A percentile compares a stretch with the other conserved stretches of the same genome.
Evolutionary conservation across 257 asterid genomes (phyloP).

Genomic region (Solanum sejunctum): DNA sequence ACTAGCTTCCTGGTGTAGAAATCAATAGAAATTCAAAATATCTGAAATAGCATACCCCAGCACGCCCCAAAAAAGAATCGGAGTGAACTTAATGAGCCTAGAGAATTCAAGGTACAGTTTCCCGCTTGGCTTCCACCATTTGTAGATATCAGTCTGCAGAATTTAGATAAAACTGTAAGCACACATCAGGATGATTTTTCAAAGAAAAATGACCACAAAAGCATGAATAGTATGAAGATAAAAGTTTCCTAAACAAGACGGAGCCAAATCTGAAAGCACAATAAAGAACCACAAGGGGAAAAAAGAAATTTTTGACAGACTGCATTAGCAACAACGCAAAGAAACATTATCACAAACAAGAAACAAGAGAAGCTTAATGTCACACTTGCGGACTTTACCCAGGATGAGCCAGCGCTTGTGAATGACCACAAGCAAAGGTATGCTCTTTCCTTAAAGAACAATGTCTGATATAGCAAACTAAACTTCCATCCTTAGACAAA

Average conservation of each 20-base stretch:
- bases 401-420: background rate
- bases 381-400: background rate
- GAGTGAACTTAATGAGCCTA: slow-evolving; percentile 75
- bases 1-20: background rate
- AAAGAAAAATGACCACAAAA: background rate
- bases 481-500: background rate
- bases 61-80: slow-evolving; percentile 82
- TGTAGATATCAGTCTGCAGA: slow-evolving; percentile 64
- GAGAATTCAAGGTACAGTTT: slow-evolving; percentile 52
- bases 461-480: background rate
- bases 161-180: slow-evolving; percentile 7
- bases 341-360: background rate
- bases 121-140: slow-evolving; percentile 90
- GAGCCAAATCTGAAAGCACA: background rate
- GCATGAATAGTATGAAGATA: background rate
- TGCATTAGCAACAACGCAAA: background rate
- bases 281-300: background rate
- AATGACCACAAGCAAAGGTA: background rate
- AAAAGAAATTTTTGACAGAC: background rate
- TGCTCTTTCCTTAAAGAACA: background rate
- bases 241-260: background rate
- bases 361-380: background rate
- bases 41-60: slow-evolving; percentile 52
- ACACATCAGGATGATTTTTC: background rate
- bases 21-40: background rate